These are phyloP conservation scores for Thyridium curvatum DNA, from an alignment of 2,329 filamentous ascomycete genomes.

Conservation along the genomic window DNA sequence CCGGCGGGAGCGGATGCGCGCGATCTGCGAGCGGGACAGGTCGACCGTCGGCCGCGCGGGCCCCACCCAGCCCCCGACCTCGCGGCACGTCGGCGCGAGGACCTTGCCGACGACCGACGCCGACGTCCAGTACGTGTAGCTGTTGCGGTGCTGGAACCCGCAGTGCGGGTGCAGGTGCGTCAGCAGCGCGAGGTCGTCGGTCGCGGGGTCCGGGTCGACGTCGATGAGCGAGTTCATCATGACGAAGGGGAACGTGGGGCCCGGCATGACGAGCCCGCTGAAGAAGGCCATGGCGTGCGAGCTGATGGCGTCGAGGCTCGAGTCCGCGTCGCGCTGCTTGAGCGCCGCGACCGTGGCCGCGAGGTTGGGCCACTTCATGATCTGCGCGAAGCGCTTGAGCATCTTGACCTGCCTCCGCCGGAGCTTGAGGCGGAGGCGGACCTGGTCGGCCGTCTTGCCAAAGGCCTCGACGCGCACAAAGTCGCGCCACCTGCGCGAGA, in stretches of 20 bases:
- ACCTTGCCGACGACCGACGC: constrained; percentile 70
- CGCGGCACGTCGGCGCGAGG: constrained; percentile 63
- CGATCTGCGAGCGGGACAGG: constrained; percentile 62
- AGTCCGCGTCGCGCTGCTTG: constrained; percentile 52
- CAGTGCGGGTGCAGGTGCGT: constrained; percentile 62
- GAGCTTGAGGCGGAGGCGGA: constrained; percentile 57
- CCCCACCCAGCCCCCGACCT: constrained; percentile 69
- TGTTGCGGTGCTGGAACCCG: constrained; percentile 69
- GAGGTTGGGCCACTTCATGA: constrained; percentile 74
- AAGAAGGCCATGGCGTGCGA: constrained; percentile 75
- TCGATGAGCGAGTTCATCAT: constrained; percentile 76
- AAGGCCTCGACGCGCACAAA: constrained; percentile 61
- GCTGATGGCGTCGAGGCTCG: constrained; percentile 52
- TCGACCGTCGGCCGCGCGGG: constrained; percentile 63
- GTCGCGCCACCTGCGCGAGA: constrained; percentile 68
- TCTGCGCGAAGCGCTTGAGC: constrained; percentile 60
- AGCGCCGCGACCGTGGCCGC: constrained; percentile 56
- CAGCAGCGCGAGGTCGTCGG: constrained; percentile 58
- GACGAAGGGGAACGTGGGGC: constrained; percentile 63
- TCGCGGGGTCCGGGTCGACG: constrained; percentile 62
- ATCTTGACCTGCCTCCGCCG: constrained; percentile 64
- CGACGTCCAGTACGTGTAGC: constrained; percentile 72
- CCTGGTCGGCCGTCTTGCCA: constrained; percentile 45
- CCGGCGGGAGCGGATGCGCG: constrained; percentile 56
- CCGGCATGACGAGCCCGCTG: constrained; percentile 66